Evolutionary conservation across 257 asterid species (phyloP).

Genomic region (Asclepias syriaca): DNA sequence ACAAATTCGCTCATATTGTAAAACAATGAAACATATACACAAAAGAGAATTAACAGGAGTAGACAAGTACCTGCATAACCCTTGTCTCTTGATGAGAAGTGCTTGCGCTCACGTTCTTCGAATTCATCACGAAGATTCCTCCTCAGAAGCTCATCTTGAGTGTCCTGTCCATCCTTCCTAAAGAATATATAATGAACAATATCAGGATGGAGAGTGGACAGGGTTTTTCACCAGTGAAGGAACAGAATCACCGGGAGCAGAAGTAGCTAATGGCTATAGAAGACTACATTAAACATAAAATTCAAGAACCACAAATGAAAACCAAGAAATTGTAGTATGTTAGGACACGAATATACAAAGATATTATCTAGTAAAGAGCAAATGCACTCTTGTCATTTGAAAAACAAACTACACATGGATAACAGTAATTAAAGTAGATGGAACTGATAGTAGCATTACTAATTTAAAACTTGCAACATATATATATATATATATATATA

Average conservation of each 20-base stretch:
- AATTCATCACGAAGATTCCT: conserved; percentile 76
- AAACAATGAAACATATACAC: not conserved
- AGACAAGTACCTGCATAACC: conserved; percentile 11
- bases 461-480: too few relatives aligned
- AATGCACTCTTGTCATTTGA: not conserved
- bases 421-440: not conserved
- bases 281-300: not conserved
- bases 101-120: conserved; percentile 79
- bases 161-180: conserved; percentile 86
- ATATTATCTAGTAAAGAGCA: not conserved
- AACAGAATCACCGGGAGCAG: not conserved
- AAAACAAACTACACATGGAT: not conserved
- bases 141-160: conserved; percentile 67
- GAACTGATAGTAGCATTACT: not conserved
- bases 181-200: not conserved
- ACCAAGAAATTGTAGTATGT: not conserved
- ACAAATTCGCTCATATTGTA: not conserved
- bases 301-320: not conserved
- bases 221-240: not conserved
- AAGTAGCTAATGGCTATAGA: not conserved
- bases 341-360: not conserved
- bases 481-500: not conserved
- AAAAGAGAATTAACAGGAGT: not conserved
- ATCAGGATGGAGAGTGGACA: not conserved
- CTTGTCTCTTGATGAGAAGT: conserved; percentile 63